Percentiles rank a stretch among this genome's conserved stretches.
These are phyloP conservation scores for Ganoderma sinense DNA, from an alignment of 1,284 basidiomycete genomes.

Conservation along the genomic window DNA sequence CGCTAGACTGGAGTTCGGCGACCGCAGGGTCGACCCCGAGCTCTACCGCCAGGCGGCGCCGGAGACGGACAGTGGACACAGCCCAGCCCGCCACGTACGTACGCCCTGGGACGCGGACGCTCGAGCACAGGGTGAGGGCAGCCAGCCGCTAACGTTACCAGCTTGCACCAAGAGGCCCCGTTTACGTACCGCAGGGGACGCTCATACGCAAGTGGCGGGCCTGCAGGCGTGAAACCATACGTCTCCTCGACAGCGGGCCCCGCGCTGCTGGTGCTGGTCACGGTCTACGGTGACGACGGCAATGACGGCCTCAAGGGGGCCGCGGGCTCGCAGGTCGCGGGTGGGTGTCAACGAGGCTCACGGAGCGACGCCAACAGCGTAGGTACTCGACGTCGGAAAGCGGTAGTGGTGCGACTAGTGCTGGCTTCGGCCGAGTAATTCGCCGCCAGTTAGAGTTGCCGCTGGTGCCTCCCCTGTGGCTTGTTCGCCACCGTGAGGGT, in stretches of 20 bases:
- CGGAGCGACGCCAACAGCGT: not conserved
- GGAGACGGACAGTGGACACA: not conserved
- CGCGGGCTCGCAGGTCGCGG: not conserved
- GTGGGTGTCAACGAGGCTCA: not conserved
- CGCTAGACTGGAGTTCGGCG: not conserved
- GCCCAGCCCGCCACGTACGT: not conserved
- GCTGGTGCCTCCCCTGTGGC: not conserved
- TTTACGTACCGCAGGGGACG: constrained; percentile 11
- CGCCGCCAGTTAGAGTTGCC: not conserved
- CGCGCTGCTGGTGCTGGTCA: not conserved
- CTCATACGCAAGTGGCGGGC: constrained; percentile 17
- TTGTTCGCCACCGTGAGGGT: not conserved
- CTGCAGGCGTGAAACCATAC: constrained; percentile 6
- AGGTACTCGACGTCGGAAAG: not conserved
- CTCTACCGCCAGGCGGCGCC: not conserved
- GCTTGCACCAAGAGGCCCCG: constrained; percentile 5
- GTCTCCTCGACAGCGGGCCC: not conserved
- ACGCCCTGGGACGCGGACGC: not conserved
- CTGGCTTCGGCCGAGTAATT: not conserved
- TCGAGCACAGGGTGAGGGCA: not conserved
- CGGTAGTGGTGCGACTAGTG: not conserved
- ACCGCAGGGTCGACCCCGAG: not conserved
- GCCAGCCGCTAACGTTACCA: constrained; percentile 12
- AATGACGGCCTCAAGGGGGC: not conserved
- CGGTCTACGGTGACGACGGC: not conserved